Base-by-base conservation (phyloP, 768 basidiomycete species). In the Collybia nuda region DNA sequence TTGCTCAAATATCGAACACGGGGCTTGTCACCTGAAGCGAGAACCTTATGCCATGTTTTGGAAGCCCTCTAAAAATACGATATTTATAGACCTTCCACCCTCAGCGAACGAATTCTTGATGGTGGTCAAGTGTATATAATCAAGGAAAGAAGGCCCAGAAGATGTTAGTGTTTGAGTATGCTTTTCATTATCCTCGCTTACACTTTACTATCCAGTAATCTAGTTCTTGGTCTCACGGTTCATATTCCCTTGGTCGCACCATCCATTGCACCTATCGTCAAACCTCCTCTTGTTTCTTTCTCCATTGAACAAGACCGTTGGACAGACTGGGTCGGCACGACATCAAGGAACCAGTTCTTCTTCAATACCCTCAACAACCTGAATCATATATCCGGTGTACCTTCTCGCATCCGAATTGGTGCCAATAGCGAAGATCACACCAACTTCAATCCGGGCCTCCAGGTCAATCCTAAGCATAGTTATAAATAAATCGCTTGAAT, bases 281-380 rank as follows among this genome's bases (percentile, higher is more conserved):
- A 52, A 24, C 48, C 51, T 18, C 15, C 24, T 17, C 22, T 32
- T 19, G 19, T 32, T 36, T 82, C 80, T 0, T 78, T 86, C 57
- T 86, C 84, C 32, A 76, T 86, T 48, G 85, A 86, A 59, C 81
- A 85, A 62, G 84, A 87, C 56, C 69, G 80, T 28, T 86, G 84
- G 84, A 67, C 71, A 12, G 84, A 86, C 51, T 88, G 85, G 85
- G 66, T 66, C 8, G 85, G 86, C 1, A 63, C 65, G 11, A 71
- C 69, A 5, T 62, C 71, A 1, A 68, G 66, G 17, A 86, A 87
- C 58, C 49, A 72, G n/a, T 86, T 85, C 63, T 78, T 81, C 48
- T 72, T 71, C 70, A 84, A 80, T 51, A 73, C 77, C 5, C 69
- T 87, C 40, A 65, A 76, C 44, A 84, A 84, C 59, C 60, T 84